phyloP scores from a whole-genome alignment of 78 protist genomes.

The Dictyostelium capitatum region DNA sequence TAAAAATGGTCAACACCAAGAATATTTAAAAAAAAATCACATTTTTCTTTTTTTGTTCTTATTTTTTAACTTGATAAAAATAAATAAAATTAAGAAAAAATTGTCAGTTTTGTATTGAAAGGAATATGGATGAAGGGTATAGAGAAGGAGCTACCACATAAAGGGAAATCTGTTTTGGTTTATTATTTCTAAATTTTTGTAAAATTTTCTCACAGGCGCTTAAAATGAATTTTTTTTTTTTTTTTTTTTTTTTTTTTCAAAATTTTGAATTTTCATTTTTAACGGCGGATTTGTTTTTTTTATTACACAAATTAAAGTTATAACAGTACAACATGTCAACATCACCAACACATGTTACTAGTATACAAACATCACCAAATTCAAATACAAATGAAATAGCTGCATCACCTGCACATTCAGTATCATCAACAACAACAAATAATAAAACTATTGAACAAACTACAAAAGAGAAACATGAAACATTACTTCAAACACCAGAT shows the following conservation, averaged over 20 bases:
- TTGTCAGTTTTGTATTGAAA: too few relatives aligned
- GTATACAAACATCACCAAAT: background rate
- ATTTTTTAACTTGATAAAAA: too few relatives aligned
- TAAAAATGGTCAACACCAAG: too few relatives aligned
- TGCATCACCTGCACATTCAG: background rate
- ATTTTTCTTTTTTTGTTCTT: too few relatives aligned
- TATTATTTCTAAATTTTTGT: too few relatives aligned
- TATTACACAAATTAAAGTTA: background rate
- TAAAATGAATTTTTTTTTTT: background rate
- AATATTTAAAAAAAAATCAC: too few relatives aligned
- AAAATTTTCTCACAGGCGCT: too few relatives aligned
- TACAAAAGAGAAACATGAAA: constrained; percentile 31
- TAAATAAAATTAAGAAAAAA: too few relatives aligned
- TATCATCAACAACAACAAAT: background rate
- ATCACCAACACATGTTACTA: background rate
- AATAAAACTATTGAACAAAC: background rate
- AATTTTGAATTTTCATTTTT: background rate
- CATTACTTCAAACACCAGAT: constrained; percentile 32
- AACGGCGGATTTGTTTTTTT: background rate
- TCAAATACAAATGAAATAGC: background rate
- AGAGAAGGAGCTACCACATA: too few relatives aligned
- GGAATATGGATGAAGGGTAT: too few relatives aligned
- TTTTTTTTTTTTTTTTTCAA: background rate
- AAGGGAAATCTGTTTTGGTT: too few relatives aligned
- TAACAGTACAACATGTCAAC: background rate